Evolutionary conservation across 176 grass and related monocot genomes (phyloP), one percentile per base, ranked within the genome.

Genomic region (Stipa capillata): DNA sequence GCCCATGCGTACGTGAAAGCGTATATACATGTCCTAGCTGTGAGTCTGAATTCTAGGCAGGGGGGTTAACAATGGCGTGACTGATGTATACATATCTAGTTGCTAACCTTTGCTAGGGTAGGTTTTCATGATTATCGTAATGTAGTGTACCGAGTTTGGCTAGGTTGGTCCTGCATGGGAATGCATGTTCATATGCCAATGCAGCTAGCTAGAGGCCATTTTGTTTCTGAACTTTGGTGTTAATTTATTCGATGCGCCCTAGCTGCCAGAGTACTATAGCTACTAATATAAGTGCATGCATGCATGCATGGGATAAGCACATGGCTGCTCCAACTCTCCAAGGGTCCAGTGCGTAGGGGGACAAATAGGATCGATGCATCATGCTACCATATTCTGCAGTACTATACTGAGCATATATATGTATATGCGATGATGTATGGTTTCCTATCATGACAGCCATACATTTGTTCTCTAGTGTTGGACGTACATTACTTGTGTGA

Each of bases 291-390:
- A n/a, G n/a, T n/a, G n/a, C n/a, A n/a, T n/a, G n/a, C n/a, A n/a
- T n/a, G n/a, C n/a, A n/a, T n/a, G n/a, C n/a, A n/a, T 52, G 62
- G 20, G 39, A n/a, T n/a, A 49, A 58, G 56, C 80, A 74, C 71
- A 67, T 84, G 82, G 49, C 28, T 29, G 14, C 61, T 10, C 49
- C 62, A 47, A n/a, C n/a, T n/a, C n/a, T n/a, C n/a, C n/a, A n/a
- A n/a, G n/a, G 65, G 75, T 84, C 55, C 49, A 77, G 73, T 23
- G 51, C 29, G 2, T 77, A 76, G 72, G 36, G 79, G 49, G 72
- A 11, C 72, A 25, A 14, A 12, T 44, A 27, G 13, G 60, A 84
- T 34, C 48, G 12, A 33, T 58, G 65, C 52, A 44, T 56, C n/a
- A 54, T 24, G 51, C 51, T 23, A 28, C 17, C 20, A 25, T 45